These are phyloP conservation scores for Mucor plumbeus DNA, from an alignment of 371 early-diverging fungal species.

Conservation along the genomic window DNA sequence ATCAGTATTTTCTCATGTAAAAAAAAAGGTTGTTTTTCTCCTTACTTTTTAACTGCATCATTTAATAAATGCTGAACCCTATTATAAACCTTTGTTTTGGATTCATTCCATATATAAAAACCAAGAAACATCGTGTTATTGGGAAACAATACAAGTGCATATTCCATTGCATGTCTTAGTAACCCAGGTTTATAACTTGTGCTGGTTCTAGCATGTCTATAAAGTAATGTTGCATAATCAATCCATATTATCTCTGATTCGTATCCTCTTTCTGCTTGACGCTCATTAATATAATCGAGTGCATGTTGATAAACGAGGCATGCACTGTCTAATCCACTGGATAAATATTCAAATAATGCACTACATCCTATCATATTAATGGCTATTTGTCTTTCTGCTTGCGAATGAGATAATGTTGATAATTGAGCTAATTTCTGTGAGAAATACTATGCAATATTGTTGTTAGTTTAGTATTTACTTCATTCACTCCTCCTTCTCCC, in stretches of 20 bases:
- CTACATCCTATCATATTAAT: constrained; percentile 50
- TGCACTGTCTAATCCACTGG: constrained; percentile 53
- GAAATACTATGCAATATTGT: constrained; percentile 31
- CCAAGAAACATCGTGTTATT: constrained; percentile 63
- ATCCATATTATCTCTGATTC: constrained; percentile 50
- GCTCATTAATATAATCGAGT: constrained; percentile 44
- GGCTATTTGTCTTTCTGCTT: constrained; percentile 38
- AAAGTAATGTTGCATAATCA: constrained; percentile 49
- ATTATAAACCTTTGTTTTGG: constrained; percentile 66
- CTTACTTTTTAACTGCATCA: constrained; percentile 44
- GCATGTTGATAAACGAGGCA: constrained; percentile 54
- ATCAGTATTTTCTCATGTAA: background rate
- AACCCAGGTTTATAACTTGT: constrained; percentile 56
- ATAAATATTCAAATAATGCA: constrained; percentile 64
- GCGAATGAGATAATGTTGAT: constrained; percentile 31
- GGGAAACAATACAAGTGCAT: constrained; percentile 57
- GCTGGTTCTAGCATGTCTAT: constrained; percentile 39
- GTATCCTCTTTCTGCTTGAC: constrained; percentile 49
- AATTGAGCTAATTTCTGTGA: constrained; percentile 34
- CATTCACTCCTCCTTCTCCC: background rate
- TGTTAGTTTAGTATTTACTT: background rate
- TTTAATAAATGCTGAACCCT: constrained; percentile 63
- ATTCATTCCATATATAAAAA: constrained; percentile 72
- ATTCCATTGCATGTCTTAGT: constrained; percentile 54
- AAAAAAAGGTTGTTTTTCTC: background rate